phyloP scores from a whole-genome alignment of 257 asterid species.

The Solanum chilense region DNA sequence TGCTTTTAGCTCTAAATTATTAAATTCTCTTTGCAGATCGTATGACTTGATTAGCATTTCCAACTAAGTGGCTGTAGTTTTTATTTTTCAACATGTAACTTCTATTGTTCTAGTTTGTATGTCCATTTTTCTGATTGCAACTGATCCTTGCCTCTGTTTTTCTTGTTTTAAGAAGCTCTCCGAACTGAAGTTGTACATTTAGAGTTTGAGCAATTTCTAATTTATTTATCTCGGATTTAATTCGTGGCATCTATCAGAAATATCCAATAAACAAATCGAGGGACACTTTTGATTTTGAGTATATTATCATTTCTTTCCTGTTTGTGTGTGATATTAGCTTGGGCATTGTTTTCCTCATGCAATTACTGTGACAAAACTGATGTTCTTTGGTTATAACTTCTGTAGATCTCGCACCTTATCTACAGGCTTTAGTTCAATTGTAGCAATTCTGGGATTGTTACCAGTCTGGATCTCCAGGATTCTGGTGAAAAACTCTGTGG shows the following conservation, averaged over 20 bases:
- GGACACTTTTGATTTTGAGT: background rate
- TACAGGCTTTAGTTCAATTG: conserved; percentile 40
- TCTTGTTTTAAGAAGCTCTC: background rate
- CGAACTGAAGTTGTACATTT: background rate
- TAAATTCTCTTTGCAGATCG: background rate
- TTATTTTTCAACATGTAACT: background rate
- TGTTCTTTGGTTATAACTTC: background rate
- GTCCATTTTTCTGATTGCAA: background rate
- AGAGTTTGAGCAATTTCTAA: background rate
- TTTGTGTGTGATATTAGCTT: background rate
- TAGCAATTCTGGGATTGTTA: conserved; percentile 49
- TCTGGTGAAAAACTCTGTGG: conserved; percentile 41
- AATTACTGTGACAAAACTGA: background rate
- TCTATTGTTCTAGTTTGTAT: background rate
- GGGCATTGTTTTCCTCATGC: background rate
- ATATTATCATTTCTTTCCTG: background rate
- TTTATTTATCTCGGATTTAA: background rate
- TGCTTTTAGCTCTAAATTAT: background rate
- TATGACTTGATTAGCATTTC: background rate
- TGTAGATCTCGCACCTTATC: conserved; percentile 47
- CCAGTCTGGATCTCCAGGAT: conserved; percentile 38
- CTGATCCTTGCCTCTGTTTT: background rate
- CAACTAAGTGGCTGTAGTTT: background rate
- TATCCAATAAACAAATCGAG: background rate
- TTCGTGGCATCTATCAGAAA: background rate